A percentile compares a stretch with the other conserved stretches of the same genome.
Conservation (phyloP, 2,329 filamentous ascomycete species). For the Tolypocladium ovalisporum region DNA sequence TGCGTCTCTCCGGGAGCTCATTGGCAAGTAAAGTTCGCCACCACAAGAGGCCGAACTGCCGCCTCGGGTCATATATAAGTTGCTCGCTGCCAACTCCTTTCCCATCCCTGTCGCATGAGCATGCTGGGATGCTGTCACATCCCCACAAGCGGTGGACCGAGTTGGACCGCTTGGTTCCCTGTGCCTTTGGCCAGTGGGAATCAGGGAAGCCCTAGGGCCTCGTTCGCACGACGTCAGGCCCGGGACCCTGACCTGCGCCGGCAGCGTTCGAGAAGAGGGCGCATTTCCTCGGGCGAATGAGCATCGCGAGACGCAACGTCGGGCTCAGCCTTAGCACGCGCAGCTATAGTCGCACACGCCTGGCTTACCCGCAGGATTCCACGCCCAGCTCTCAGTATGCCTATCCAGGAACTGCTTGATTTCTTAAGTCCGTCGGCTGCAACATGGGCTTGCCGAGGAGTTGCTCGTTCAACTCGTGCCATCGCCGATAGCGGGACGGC, state of each 20-base stretch:
- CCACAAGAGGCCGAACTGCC: background rate
- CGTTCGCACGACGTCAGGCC: background rate
- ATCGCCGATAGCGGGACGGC: background rate
- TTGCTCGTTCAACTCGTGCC: background rate
- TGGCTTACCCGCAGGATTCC: conserved; percentile 1
- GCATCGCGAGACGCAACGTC: background rate
- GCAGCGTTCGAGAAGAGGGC: background rate
- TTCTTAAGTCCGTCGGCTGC: background rate
- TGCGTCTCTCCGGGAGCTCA: background rate
- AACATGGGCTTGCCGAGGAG: background rate
- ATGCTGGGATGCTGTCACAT: background rate
- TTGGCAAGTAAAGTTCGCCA: background rate
- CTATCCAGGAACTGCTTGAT: background rate
- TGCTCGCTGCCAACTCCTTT: background rate
- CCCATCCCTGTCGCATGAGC: background rate
- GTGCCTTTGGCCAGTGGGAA: background rate
- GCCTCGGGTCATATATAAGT: conserved; percentile 1
- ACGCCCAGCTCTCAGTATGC: background rate
- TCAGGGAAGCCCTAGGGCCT: background rate
- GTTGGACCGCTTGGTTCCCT: background rate
- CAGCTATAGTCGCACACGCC: background rate
- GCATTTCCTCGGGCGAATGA: background rate
- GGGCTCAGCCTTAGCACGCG: background rate
- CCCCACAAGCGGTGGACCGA: conserved; percentile 2
- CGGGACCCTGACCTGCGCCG: background rate